Percentiles rank a stretch among this genome's conserved stretches.
phyloP scores from a whole-genome alignment of 2,329 filamentous ascomycete species.

The Phyllosticta paracitricarpa region DNA sequence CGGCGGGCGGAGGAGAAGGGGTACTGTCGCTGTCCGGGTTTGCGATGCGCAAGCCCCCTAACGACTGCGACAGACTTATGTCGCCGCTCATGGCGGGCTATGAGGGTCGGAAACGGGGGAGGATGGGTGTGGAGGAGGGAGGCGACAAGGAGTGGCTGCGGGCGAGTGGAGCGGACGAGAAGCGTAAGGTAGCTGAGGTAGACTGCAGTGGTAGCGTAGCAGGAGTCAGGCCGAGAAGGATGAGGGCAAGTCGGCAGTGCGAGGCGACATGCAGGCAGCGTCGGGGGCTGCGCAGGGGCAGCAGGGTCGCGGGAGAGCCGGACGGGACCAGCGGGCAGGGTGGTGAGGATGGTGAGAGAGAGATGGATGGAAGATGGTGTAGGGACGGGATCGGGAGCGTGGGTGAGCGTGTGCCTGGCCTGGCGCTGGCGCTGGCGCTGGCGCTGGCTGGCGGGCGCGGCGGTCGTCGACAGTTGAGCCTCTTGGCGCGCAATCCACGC shows the following conservation, averaged over 20 bases:
- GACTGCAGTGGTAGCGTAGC: not conserved
- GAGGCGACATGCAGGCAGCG: conserved; percentile 10
- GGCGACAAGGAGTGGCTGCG: not conserved
- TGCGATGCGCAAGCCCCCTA: conserved; percentile 91
- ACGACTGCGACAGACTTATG: conserved; percentile 80
- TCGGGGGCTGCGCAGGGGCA: conserved; percentile 7
- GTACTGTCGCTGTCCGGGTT: conserved; percentile 71
- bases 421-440: not conserved
- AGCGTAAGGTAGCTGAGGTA: not conserved
- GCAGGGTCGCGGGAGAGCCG: conserved; percentile 8
- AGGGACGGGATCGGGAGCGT: not conserved
- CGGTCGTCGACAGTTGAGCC: not conserved
- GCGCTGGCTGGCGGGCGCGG: not conserved
- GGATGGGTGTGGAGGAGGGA: not conserved
- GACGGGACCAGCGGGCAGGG: conserved; percentile 9
- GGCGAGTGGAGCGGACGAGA: not conserved
- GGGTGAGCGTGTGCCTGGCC: not conserved
- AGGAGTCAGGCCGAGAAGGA: not conserved
- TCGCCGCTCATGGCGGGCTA: conserved; percentile 68
- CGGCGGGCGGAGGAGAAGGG: conserved; percentile 19
- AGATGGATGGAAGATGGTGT: conserved; percentile 2
- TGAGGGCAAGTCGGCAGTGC: not conserved
- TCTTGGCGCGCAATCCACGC: not conserved
- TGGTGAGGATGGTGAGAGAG: conserved; percentile 2
- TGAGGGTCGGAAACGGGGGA: not conserved